Percentiles rank a stretch among this genome's conserved stretches.
Conservation (phyloP, 306 rosid species). For the Psophocarpus tetragonolobus region DNA sequence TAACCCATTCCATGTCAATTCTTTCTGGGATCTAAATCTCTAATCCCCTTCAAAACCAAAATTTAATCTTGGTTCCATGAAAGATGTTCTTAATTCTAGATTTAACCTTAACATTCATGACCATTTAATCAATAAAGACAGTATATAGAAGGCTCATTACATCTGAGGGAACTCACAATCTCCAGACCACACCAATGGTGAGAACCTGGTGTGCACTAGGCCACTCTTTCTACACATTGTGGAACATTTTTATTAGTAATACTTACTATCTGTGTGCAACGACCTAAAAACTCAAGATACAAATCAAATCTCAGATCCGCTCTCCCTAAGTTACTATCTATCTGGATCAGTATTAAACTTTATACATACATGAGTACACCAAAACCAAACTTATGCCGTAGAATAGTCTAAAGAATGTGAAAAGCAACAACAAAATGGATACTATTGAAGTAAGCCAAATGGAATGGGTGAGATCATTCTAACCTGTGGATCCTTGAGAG, state of each 20-base stretch:
- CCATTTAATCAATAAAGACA: too few species aligned
- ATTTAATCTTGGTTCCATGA: too few species aligned
- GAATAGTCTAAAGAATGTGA: neutral
- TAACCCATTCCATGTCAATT: neutral
- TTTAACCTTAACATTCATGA: too few species aligned
- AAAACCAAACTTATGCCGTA: slow-evolving; percentile 1
- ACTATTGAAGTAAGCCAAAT: neutral
- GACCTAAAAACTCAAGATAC: neutral
- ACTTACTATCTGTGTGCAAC: slow-evolving; percentile 1
- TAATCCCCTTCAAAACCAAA: too few species aligned
- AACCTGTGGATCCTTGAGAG: slow-evolving; percentile 74
- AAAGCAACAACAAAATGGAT: neutral
- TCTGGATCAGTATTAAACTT: neutral
- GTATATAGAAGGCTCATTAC: too few species aligned
- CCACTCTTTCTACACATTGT: neutral
- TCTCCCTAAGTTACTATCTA: slow-evolving; percentile 7
- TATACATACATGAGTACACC: neutral
- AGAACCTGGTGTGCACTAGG: neutral
- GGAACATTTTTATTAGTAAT: slow-evolving; percentile 15
- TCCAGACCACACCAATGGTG: neutral
- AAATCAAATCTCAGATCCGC: neutral
- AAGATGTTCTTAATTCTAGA: too few species aligned
- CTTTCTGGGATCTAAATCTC: neutral
- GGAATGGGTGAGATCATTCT: slow-evolving; percentile 20
- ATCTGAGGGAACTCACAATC: neutral